Percentiles rank a stretch among this genome's conserved stretches.
phyloP scores from a whole-genome alignment of 2,329 filamentous ascomycete species.

The Epichloe gansuensis region DNA sequence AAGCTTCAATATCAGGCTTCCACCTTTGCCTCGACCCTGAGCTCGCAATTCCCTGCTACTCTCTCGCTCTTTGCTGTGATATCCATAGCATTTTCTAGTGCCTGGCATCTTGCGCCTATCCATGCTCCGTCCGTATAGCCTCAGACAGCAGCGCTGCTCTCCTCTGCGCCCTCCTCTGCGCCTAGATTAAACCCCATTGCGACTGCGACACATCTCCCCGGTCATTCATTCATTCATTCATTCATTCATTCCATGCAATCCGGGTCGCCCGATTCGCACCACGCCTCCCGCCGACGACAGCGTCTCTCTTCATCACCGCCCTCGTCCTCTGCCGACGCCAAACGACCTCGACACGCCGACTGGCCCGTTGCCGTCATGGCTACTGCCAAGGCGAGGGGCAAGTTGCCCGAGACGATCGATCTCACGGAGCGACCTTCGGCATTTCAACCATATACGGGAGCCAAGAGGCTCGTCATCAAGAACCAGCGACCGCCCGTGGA shows the following conservation, averaged over 20 bases:
- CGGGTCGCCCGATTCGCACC: slow-evolving; percentile 16
- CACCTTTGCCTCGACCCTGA: neutral
- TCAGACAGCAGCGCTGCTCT: too few relatives aligned
- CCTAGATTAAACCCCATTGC: neutral
- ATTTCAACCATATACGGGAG: slow-evolving; percentile 64
- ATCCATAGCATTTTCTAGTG: neutral
- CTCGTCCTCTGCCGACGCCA: slow-evolving; percentile 13
- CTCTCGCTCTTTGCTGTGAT: neutral
- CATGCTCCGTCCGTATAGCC: too few relatives aligned
- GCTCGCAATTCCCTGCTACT: too few relatives aligned
- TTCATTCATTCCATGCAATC: slow-evolving; percentile 21
- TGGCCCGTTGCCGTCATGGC: slow-evolving; percentile 16
- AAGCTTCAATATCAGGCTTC: too few relatives aligned
- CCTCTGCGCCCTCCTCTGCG: too few relatives aligned
- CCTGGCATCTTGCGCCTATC: too few relatives aligned
- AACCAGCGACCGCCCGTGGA: slow-evolving; percentile 61
- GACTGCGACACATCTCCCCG: neutral
- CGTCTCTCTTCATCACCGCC: slow-evolving; percentile 23
- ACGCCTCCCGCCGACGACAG: slow-evolving; percentile 26
- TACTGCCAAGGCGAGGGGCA: slow-evolving; percentile 26
- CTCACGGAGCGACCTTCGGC: slow-evolving; percentile 23
- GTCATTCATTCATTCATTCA: neutral
- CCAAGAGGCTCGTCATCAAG: slow-evolving; percentile 86
- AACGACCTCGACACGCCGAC: slow-evolving; percentile 21
- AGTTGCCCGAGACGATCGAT: slow-evolving; percentile 26